Evolutionary conservation across 495 filamentous ascomycete genomes (phyloP).

Genomic region (Aspergillus conjunctus): DNA sequence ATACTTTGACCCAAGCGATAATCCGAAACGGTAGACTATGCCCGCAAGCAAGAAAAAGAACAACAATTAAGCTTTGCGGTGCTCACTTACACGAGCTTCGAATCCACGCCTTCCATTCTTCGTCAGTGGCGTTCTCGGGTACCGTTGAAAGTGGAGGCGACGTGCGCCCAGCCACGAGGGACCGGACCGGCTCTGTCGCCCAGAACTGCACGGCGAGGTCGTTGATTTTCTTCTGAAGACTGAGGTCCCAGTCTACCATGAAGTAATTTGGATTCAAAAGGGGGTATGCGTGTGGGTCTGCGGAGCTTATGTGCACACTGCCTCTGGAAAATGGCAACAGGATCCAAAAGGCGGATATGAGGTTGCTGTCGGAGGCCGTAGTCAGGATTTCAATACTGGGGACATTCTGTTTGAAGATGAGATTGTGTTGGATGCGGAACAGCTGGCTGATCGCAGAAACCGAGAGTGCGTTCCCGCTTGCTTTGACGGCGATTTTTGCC

Average conservation of each 20-base stretch:
- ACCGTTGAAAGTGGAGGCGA: slow-evolving; percentile 30
- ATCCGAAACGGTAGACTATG: too few relatives aligned
- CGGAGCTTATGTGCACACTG: slow-evolving; percentile 34
- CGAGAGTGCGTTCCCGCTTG: slow-evolving; percentile 29
- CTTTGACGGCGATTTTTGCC: slow-evolving; percentile 29
- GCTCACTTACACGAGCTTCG: slow-evolving; percentile 19
- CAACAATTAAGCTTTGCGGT: background rate
- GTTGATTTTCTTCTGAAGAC: background rate
- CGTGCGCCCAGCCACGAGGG: slow-evolving; percentile 38
- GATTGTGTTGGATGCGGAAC: slow-evolving; percentile 45
- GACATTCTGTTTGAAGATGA: slow-evolving; percentile 45
- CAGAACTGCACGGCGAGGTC: background rate
- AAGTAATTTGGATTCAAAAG: slow-evolving; percentile 47
- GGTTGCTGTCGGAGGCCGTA: slow-evolving; percentile 21
- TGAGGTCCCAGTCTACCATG: slow-evolving; percentile 43
- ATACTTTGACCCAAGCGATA: too few relatives aligned
- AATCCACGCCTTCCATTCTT: background rate
- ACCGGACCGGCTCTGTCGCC: slow-evolving; percentile 2
- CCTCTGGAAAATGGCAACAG: slow-evolving; percentile 44
- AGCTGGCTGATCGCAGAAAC: slow-evolving; percentile 32
- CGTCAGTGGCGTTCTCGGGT: background rate
- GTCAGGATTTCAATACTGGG: slow-evolving; percentile 43
- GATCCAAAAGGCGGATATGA: slow-evolving; percentile 43
- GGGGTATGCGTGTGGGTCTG: slow-evolving; percentile 32
- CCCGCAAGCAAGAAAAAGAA: background rate